Percentiles rank a stretch among this genome's conserved stretches.
These are phyloP conservation scores for Blastobotrys arbuscula DNA, from an alignment of 1,139 yeast species.

Conservation along the genomic window DNA sequence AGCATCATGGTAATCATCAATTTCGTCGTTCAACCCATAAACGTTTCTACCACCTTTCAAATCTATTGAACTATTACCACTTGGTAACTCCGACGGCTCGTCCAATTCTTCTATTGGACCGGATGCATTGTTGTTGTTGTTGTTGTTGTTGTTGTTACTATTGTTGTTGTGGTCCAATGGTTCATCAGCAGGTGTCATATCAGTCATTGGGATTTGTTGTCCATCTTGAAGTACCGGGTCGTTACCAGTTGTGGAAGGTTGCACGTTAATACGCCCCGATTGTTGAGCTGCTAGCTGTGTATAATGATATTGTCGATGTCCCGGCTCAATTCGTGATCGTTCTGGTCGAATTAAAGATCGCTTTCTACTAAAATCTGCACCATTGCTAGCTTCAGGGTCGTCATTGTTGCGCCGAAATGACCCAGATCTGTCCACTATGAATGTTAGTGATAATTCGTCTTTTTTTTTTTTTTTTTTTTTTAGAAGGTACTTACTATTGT, in stretches of 20 bases:
- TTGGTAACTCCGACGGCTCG: neutral
- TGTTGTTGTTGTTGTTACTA: neutral
- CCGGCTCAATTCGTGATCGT: constrained; percentile 59
- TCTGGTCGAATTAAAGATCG: constrained; percentile 77
- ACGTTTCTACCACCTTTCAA: constrained; percentile 45
- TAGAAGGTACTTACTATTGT: neutral
- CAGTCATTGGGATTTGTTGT: constrained; percentile 17
- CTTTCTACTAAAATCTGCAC: constrained; percentile 38
- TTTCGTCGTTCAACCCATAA: constrained; percentile 59
- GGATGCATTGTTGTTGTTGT: neutral
- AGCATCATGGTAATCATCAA: constrained; percentile 20
- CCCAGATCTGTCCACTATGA: constrained; percentile 14
- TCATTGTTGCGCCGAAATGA: constrained; percentile 9
- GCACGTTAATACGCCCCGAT: constrained; percentile 51
- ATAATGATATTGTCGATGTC: constrained; percentile 73
- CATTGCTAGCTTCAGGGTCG: constrained; percentile 7
- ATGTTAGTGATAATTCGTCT: neutral
- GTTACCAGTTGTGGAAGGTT: constrained; percentile 69
- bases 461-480: neutral
- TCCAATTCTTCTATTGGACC: neutral
- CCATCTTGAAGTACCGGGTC: constrained; percentile 52
- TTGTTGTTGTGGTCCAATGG: neutral
- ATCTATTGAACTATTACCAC: constrained; percentile 1
- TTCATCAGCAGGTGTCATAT: constrained; percentile 14
- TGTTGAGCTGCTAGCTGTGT: constrained; percentile 69